A percentile compares a stretch with the other conserved stretches of the same genome.
phyloP scores from a whole-genome alignment of 208 protist genomes.

The Angomonas ambiguus region DNA sequence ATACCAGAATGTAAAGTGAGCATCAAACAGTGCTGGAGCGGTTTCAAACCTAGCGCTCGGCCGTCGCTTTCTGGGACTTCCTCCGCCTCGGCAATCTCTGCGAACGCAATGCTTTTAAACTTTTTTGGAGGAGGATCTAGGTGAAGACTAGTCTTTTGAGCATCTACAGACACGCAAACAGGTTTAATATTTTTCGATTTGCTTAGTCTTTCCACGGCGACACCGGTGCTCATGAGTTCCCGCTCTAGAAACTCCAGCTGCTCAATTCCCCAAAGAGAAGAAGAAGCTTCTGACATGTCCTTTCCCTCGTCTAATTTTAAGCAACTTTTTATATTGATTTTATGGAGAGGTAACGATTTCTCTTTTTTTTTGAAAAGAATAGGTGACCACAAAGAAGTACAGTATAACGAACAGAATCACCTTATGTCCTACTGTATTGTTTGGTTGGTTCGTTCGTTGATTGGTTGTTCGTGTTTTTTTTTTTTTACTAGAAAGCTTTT shows the following conservation, averaged over 20 bases:
- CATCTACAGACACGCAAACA: conserved; percentile 1
- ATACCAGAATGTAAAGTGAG: conserved; percentile 26
- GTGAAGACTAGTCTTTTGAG: conserved; percentile 1
- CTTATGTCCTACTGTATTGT: no score
- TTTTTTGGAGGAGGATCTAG: conserved; percentile 15
- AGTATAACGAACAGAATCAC: neutral
- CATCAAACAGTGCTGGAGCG: conserved; percentile 40
- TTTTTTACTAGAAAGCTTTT: conserved; percentile 2
- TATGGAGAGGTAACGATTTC: no score
- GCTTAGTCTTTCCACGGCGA: conserved; percentile 9
- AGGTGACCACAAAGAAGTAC: neutral
- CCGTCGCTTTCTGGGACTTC: conserved; percentile 17
- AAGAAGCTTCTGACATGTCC: neutral
- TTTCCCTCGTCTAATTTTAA: no score
- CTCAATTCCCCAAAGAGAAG: neutral
- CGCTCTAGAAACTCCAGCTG: conserved; percentile 10
- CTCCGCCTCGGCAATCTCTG: conserved; percentile 29
- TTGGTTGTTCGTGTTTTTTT: no score
- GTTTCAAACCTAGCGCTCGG: conserved; percentile 22
- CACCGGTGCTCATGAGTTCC: conserved; percentile 6
- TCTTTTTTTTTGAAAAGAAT: neutral
- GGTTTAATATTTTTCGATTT: conserved; percentile 9
- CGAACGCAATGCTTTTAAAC: conserved; percentile 27
- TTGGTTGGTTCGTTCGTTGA: no score
- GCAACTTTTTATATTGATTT: no score